Percentiles rank a stretch among this genome's conserved stretches.
phyloP scores from a whole-genome alignment of 129 eudicot species.

The Erigeron canadensis region DNA sequence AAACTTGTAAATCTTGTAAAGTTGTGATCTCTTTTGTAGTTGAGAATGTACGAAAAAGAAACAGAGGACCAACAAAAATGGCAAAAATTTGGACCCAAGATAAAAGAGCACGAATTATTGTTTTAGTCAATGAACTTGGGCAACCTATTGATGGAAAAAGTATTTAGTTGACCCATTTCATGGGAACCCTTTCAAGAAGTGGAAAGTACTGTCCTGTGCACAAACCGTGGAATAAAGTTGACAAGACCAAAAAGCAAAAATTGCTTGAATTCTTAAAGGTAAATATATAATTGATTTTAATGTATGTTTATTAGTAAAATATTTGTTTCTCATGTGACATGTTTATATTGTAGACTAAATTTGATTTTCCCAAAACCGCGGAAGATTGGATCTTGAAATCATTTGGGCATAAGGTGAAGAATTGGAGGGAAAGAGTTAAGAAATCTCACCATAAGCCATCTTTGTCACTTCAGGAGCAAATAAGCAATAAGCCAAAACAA shows the following conservation, averaged over 20 bases:
- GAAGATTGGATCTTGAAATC: conserved; percentile 9
- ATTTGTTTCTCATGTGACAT: no score
- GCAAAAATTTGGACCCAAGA: neutral
- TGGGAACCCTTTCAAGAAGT: neutral
- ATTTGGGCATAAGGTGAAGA: conserved; percentile 14
- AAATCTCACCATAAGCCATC: neutral
- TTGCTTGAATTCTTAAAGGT: neutral
- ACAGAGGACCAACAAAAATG: neutral
- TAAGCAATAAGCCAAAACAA: neutral
- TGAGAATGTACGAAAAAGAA: no score
- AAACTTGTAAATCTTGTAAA: no score
- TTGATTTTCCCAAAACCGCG: conserved; percentile 9
- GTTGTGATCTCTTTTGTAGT: no score
- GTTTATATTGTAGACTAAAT: neutral
- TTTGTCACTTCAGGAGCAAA: neutral
- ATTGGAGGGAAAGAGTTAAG: conserved; percentile 22
- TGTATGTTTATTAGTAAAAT: neutral
- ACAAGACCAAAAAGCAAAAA: no score
- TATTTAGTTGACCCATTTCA: neutral
- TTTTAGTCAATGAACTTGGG: neutral
- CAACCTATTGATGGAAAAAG: neutral
- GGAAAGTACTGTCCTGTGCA: neutral
- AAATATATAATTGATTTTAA: no score
- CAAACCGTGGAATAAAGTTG: neutral
- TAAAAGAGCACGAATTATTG: neutral